A percentile compares a stretch with the other conserved stretches of the same genome.
These are phyloP conservation scores for Haplosporangium sp. DNA, from an alignment of 371 early-diverging fungal genomes.

Conservation along the genomic window DNA sequence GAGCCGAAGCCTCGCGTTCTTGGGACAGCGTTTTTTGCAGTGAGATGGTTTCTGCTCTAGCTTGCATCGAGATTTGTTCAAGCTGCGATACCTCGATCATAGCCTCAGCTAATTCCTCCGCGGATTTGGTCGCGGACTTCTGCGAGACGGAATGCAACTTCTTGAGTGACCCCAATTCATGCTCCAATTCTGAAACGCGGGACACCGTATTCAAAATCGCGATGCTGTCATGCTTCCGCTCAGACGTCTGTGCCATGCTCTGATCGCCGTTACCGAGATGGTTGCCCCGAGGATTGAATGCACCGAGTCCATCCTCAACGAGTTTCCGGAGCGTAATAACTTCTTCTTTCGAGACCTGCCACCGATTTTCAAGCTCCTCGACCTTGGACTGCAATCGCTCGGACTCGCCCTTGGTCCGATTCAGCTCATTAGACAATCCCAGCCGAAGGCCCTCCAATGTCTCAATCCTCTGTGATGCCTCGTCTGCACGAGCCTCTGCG, in stretches of 20 bases:
- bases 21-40: constrained; percentile 67
- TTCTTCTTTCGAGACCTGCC: constrained; percentile 54
- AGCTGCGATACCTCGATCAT: constrained; percentile 68
- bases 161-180: constrained; percentile 56
- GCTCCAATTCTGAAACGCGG: constrained; percentile 60
- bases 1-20: constrained; percentile 63
- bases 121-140: constrained; percentile 35
- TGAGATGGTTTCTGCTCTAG: constrained; percentile 64
- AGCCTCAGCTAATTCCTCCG: constrained; percentile 60
- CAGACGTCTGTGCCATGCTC: constrained; percentile 11
- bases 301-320: constrained; percentile 57
- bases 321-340: constrained; percentile 48
- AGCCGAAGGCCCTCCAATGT: constrained; percentile 37
- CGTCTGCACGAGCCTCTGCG: constrained; percentile 49
- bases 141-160: constrained; percentile 44
- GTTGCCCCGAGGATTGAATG: constrained; percentile 34
- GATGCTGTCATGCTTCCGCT: constrained; percentile 55
- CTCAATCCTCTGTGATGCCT: constrained; percentile 40
- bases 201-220: constrained; percentile 48
- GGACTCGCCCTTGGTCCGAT: constrained; percentile 39
- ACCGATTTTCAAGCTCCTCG: constrained; percentile 44
- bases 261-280: background rate
- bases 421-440: constrained; percentile 32
- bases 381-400: constrained; percentile 45
- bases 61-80: constrained; percentile 68